Percentiles rank a stretch among this genome's conserved stretches.
Evolutionary conservation across 768 basidiomycete species (phyloP).

Genomic region (Tremella mesenterica): DNA sequence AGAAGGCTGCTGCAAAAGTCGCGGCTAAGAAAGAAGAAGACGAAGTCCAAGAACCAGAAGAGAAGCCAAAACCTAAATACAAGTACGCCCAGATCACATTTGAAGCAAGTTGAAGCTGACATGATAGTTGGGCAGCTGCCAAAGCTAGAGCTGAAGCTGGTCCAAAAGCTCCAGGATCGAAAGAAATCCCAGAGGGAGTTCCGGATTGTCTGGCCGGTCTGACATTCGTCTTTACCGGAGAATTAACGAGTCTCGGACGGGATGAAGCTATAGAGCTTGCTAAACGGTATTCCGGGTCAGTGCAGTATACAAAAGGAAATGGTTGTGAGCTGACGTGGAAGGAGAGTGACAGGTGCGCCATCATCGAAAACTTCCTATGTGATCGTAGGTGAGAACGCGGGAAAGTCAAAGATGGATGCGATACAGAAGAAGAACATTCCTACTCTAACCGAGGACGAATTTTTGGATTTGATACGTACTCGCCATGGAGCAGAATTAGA

Average conservation of each 20-base stretch:
- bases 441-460: slow-evolving; percentile 77
- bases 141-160: slow-evolving; percentile 24
- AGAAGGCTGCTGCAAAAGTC: slow-evolving; percentile 13
- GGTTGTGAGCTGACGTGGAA: slow-evolving; percentile 39
- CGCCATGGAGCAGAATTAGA: slow-evolving; percentile 58
- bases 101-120: slow-evolving; percentile 34
- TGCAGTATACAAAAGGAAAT: slow-evolving; percentile 7
- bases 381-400: slow-evolving; percentile 77
- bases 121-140: slow-evolving; percentile 48
- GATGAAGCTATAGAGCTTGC: slow-evolving; percentile 80
- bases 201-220: slow-evolving; percentile 72
- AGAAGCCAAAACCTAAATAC: slow-evolving; percentile 45
- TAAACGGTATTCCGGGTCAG: slow-evolving; percentile 87
- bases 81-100: slow-evolving; percentile 36
- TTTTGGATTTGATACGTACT: slow-evolving; percentile 70
- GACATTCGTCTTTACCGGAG: slow-evolving; percentile 91
- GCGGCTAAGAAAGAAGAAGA: slow-evolving; percentile 12
- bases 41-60: slow-evolving; percentile 11
- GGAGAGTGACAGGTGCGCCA: slow-evolving; percentile 76
- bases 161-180: slow-evolving; percentile 50
- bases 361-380: slow-evolving; percentile 86
- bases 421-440: slow-evolving; percentile 71
- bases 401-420: slow-evolving; percentile 73
- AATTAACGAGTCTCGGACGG: slow-evolving; percentile 72
- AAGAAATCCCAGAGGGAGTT: slow-evolving; percentile 62